Evolutionary conservation across 2,329 filamentous ascomycete genomes (phyloP), one percentile per base, ranked within the genome.

Genomic region (Cladosporium sp.): DNA sequence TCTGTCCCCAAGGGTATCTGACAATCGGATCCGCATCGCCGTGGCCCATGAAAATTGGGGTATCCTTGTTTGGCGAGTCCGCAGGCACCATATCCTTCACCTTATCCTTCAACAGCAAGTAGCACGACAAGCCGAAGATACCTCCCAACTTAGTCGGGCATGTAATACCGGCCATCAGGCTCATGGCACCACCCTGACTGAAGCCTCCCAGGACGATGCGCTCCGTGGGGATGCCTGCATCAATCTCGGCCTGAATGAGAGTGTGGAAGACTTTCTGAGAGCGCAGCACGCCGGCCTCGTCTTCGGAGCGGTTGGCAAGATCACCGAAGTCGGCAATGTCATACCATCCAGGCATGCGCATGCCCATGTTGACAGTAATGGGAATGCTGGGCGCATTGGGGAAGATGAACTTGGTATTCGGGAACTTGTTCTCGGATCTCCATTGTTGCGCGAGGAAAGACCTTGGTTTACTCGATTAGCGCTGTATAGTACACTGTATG

Each of bases 371-470:
- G 14, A 87, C 80, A n/a, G 91, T 92, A 71, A 97, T 90, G 34
- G 92, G 91, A 56, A 96, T 94, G 38, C 75, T 77, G 5, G 93
- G 92, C 28, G 94, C 94, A 77, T 96, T 90, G 15, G 94, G 94
- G 74, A 99, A 88, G 70, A 99, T 85, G 74, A 97, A 97, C 71
- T 93, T 89, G 72, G 96, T 90, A 75, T 97, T 89, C 59, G 92
- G 85, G 64, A 97, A 90, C 70, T 88, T 87, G 73, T 86, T 84
- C 54, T 89, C 84, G 36, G 87, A 82, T 58, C 91, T 86, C 88
- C 89, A 97, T 75, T 93, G 91, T 78, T 96, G 88, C 34, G 94
- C 91, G 19, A 94, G 84, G 59, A 85, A 86, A 45, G 88, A 83
- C 85, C 85, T 86, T 64, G 45, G 36, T 17, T 19, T 38, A 8